A percentile compares a stretch with the other conserved stretches of the same genome.
These are phyloP conservation scores for Domatiomyces catenatus DNA, from an alignment of 2,329 filamentous ascomycete genomes.

Conservation along the genomic window DNA sequence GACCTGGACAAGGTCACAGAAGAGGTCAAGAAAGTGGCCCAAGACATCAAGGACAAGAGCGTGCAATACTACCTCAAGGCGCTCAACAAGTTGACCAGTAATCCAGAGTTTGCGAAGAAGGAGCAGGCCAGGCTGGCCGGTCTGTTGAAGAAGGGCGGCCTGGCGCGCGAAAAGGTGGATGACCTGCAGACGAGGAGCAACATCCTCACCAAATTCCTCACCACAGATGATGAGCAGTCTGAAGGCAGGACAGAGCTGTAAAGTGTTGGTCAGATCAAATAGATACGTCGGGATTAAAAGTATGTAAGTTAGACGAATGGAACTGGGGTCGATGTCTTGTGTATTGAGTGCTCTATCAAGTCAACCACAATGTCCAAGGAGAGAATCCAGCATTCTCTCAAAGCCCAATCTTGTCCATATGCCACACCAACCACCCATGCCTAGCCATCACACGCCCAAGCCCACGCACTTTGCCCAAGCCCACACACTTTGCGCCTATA, in stretches of 20 bases:
- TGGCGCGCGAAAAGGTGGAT: slow-evolving; percentile 74
- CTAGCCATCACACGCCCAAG: not conserved
- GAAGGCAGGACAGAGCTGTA: slow-evolving; percentile 55
- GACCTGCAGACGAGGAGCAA: slow-evolving; percentile 78
- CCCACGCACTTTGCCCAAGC: no score
- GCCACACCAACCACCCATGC: not conserved
- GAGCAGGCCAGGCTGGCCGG: slow-evolving; percentile 67
- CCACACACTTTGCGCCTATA: not conserved
- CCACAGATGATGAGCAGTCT: slow-evolving; percentile 41
- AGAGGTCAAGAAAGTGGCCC: slow-evolving; percentile 58
- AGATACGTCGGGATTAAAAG: not conserved
- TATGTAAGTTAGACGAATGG: not conserved
- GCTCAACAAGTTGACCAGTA: slow-evolving; percentile 67
- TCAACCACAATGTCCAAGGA: not conserved
- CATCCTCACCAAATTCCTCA: slow-evolving; percentile 64
- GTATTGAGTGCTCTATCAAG: not conserved
- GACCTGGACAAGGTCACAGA: slow-evolving; percentile 44
- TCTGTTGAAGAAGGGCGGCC: slow-evolving; percentile 70
- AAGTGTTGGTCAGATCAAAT: slow-evolving; percentile 12
- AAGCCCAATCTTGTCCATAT: not conserved
- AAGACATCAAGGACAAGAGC: slow-evolving; percentile 59
- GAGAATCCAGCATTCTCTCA: not conserved
- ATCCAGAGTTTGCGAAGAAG: slow-evolving; percentile 66
- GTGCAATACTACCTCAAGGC: slow-evolving; percentile 90
- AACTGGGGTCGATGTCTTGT: not conserved